phyloP scores from a whole-genome alignment of 106 monocot species.

The Platanthera guangdongensis region DNA sequence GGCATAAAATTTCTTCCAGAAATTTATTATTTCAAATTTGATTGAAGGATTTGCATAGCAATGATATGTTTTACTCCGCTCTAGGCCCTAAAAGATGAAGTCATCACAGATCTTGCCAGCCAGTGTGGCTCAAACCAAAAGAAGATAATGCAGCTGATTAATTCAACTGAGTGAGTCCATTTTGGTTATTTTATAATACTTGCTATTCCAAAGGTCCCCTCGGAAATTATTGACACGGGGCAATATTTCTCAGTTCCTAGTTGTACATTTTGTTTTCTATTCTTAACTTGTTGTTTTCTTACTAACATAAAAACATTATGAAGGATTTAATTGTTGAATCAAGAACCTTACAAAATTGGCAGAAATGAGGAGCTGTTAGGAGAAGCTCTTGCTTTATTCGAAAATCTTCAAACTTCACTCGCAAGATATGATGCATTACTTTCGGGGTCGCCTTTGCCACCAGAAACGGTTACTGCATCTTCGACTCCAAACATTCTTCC shows the following conservation, averaged over 20 bases:
- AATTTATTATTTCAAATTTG: neutral
- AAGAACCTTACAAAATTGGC: neutral
- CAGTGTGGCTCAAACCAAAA: conserved; percentile 81
- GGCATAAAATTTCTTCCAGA: neutral
- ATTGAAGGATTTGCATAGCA: neutral
- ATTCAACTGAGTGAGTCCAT: conserved; percentile 51
- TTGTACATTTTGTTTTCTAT: too few species aligned
- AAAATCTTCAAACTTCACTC: conserved; percentile 58
- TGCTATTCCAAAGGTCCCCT: neutral
- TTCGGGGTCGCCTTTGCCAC: conserved; percentile 54
- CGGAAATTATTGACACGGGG: neutral
- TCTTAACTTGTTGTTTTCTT: neutral
- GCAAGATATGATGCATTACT: conserved; percentile 58
- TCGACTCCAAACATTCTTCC: conserved; percentile 12
- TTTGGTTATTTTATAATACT: neutral
- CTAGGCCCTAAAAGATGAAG: conserved; percentile 88
- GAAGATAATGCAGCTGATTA: conserved; percentile 60
- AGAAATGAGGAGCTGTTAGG: conserved; percentile 84
- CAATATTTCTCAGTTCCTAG: neutral
- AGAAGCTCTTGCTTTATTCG: conserved; percentile 68
- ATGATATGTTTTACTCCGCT: neutral
- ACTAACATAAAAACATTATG: neutral
- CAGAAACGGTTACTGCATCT: conserved; percentile 15
- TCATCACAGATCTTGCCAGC: conserved; percentile 69
- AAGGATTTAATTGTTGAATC: neutral